These are phyloP conservation scores for Fraxinus paxiana DNA, from an alignment of 305 asterid species.

Conservation along the genomic window DNA sequence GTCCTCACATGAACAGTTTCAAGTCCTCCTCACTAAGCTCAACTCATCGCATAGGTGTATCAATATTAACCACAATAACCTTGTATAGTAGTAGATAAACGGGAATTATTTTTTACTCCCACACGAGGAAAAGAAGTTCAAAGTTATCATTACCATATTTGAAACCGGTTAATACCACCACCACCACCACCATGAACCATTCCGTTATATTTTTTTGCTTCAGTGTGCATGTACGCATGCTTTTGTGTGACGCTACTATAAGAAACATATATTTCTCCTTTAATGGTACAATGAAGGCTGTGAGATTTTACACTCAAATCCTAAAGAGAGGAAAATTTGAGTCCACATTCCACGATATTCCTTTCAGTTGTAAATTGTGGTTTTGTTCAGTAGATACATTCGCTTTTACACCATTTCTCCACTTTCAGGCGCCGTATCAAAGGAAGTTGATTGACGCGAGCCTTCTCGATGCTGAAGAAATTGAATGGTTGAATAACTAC, in stretches of 20 bases:
- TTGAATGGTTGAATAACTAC: constrained; percentile 78
- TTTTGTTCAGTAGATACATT: not conserved
- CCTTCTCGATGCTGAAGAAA: constrained; percentile 70
- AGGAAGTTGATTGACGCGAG: constrained; percentile 64
- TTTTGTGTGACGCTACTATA: not conserved
- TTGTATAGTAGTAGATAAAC: not conserved
- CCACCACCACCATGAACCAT: not conserved
- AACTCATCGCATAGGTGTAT: not conserved
- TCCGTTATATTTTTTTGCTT: not conserved
- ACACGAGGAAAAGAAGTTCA: not conserved
- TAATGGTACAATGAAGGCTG: not conserved
- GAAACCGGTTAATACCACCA: not conserved
- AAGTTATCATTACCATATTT: not conserved
- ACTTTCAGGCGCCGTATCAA: constrained; percentile 83
- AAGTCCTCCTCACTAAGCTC: not conserved
- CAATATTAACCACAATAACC: not conserved
- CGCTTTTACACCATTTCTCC: not conserved
- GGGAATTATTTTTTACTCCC: not conserved
- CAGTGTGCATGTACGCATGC: not conserved
- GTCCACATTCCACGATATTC: not conserved
- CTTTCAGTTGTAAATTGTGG: not conserved
- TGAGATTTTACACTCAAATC: not conserved
- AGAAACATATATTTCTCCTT: not conserved
- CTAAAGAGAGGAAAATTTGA: not conserved
- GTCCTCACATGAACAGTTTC: not conserved